Conservation (phyloP, 106 monocot species). For the Dioscorea zingiberensis region DNA sequence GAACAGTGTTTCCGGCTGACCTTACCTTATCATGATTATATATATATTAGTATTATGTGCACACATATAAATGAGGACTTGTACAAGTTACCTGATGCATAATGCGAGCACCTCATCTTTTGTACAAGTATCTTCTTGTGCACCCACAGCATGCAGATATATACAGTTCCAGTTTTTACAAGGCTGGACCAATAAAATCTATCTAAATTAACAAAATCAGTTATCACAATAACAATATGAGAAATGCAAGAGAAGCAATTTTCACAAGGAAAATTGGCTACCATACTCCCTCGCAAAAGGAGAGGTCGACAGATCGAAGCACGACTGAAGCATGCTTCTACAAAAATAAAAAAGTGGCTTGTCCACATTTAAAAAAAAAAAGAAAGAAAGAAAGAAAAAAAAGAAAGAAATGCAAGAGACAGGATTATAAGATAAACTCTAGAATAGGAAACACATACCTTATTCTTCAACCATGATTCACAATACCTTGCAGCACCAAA, state of each 20-base stretch:
- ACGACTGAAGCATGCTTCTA: no score
- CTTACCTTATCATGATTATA: no score
- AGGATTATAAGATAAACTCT: not conserved
- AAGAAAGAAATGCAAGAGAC: not conserved
- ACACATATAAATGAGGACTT: no score
- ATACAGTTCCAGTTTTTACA: conserved; percentile 34
- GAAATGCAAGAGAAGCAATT: no score
- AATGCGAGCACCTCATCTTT: conserved; percentile 25
- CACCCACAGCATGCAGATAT: conserved; percentile 30
- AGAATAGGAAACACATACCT: conserved; percentile 6
- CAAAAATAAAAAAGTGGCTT: not conserved
- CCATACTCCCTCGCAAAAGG: no score
- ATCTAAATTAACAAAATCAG: not conserved
- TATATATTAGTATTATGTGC: no score
- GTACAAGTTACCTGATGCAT: conserved; percentile 31
- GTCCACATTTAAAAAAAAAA: no score
- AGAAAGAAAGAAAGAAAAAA: not conserved
- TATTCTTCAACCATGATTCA: conserved; percentile 29
- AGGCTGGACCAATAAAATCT: conserved; percentile 18
- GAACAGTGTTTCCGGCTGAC: no score
- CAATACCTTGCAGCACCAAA: conserved; percentile 52
- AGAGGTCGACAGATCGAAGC: no score
- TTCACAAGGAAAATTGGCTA: no score
- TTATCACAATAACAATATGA: no score
- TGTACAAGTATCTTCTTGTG: conserved; percentile 35